A percentile compares a stretch with the other conserved stretches of the same genome.
These are phyloP conservation scores for Lophium mytilinum DNA, from an alignment of 495 filamentous ascomycete genomes.

Conservation along the genomic window DNA sequence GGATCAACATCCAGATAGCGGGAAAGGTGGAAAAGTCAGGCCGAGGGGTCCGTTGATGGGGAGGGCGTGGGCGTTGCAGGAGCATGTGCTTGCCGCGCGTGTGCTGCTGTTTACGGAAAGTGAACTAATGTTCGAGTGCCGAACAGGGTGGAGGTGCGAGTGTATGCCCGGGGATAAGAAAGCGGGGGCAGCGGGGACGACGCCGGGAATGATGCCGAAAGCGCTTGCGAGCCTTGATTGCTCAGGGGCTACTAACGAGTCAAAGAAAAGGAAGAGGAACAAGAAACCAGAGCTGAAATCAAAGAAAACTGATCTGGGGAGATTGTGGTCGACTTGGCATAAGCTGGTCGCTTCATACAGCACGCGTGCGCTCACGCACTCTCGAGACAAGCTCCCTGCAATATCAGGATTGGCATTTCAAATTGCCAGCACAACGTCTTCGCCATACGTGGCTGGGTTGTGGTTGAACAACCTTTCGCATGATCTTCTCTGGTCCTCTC, in stretches of 20 bases:
- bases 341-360: background rate
- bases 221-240: background rate
- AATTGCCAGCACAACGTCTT: conserved; percentile 9
- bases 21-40: background rate
- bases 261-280: background rate
- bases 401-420: conserved; percentile 25
- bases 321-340: background rate
- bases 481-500: background rate
- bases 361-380: conserved; percentile 8
- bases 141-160: conserved; percentile 4
- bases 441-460: conserved; percentile 24
- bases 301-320: no score
- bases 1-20: background rate
- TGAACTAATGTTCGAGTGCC: conserved; percentile 20
- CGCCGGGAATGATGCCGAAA: background rate
- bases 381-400: conserved; percentile 25
- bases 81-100: conserved; percentile 7
- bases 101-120: conserved; percentile 7
- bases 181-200: background rate
- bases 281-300: no score
- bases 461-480: conserved; percentile 21
- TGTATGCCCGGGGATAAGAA: conserved; percentile 2
- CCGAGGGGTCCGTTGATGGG: background rate
- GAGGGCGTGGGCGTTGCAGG: conserved; percentile 18
- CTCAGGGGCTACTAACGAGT: background rate